phyloP scores from a whole-genome alignment of 495 filamentous ascomycete species.

The Usnea hakonensis region DNA sequence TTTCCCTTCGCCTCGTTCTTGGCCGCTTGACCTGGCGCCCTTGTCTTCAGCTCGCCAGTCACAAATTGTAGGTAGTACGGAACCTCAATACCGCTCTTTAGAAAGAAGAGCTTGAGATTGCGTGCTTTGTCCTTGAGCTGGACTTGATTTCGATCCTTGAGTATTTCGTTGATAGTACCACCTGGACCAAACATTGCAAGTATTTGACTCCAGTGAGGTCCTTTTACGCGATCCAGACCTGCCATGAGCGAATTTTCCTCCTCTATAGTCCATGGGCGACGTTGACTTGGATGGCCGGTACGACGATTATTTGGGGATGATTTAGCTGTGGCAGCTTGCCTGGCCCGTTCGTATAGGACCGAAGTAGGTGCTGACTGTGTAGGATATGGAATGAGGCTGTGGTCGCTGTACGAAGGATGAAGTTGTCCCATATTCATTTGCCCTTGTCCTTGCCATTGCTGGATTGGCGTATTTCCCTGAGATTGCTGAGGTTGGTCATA shows the following conservation, averaged over 20 bases:
- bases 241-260: conserved; percentile 92
- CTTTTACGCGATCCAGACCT: conserved; percentile 83
- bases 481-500: conserved; percentile 34
- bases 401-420: conserved; percentile 19
- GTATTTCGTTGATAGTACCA: conserved; percentile 71
- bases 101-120: conserved; percentile 90
- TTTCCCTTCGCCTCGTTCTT: conserved; percentile 72
- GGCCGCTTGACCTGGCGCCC: conserved; percentile 75
- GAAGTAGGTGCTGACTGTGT: conserved; percentile 70
- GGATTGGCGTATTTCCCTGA: conserved; percentile 26
- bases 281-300: conserved; percentile 71
- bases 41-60: conserved; percentile 86
- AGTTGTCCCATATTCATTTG: conserved; percentile 22
- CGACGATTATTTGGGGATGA: conserved; percentile 64
- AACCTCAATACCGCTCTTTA: conserved; percentile 90
- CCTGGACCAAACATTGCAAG: conserved; percentile 78
- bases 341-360: conserved; percentile 72
- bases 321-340: conserved; percentile 73
- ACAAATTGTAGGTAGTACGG: conserved; percentile 86
- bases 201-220: conserved; percentile 94
- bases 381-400: conserved; percentile 46
- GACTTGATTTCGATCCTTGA: conserved; percentile 91
- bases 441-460: conserved; percentile 13
- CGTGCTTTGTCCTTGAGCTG: conserved; percentile 94
- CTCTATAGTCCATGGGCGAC: conserved; percentile 81